Percentiles rank a stretch among this genome's conserved stretches.
Evolutionary conservation across 2,329 filamentous ascomycete genomes (phyloP).

Genomic region (Cladosporium sp.): DNA sequence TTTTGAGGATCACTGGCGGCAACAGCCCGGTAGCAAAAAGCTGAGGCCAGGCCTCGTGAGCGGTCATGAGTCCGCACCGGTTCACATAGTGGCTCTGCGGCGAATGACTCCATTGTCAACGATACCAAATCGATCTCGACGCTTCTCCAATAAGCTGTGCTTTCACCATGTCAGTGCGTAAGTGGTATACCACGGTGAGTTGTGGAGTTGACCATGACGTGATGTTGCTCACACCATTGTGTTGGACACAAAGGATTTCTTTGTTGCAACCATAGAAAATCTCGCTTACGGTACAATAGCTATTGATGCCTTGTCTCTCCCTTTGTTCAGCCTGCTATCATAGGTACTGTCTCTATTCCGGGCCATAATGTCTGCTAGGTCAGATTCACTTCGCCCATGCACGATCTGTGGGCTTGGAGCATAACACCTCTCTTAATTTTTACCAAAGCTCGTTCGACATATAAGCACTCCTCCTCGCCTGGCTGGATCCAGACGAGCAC

Average conservation of each 20-base stretch:
- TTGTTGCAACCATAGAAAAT: background rate
- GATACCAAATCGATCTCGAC: background rate
- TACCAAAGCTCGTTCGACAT: background rate
- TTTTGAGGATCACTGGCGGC: conserved; percentile 32
- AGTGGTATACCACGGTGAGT: background rate
- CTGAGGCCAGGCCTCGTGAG: background rate
- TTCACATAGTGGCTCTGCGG: background rate
- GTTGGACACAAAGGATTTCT: background rate
- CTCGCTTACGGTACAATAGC: background rate
- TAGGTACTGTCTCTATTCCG: background rate
- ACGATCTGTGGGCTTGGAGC: background rate
- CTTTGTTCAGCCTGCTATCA: background rate
- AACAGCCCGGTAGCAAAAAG: conserved; percentile 6
- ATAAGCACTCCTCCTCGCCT: background rate
- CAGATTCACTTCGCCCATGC: background rate
- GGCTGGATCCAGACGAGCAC: conserved; percentile 5
- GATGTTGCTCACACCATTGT: background rate
- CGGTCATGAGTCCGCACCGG: background rate
- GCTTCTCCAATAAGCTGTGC: background rate
- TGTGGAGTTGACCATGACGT: background rate
- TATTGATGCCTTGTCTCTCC: background rate
- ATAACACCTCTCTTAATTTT: background rate
- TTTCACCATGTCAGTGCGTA: background rate
- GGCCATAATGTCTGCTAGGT: no score
- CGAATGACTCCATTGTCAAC: background rate